phyloP scores from a whole-genome alignment of 176 grass and related monocot species.

The Oryza glumipatula region DNA sequence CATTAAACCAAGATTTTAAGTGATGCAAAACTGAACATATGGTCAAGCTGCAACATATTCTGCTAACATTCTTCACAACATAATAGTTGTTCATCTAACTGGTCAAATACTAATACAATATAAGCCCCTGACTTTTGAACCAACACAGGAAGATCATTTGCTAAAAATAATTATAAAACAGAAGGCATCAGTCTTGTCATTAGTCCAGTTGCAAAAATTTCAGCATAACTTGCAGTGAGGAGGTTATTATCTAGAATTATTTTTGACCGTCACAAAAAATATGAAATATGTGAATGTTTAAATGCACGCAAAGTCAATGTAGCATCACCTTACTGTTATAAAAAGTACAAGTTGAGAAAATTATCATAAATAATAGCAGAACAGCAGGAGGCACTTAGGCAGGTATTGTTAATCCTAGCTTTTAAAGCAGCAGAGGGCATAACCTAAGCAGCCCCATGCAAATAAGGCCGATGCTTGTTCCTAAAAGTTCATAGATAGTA shows the following conservation, averaged over 20 bases:
- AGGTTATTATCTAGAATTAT: not conserved
- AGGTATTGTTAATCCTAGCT: not conserved
- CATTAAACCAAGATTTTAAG: not conserved
- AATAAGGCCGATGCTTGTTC: not conserved
- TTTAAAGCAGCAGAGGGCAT: slow-evolving; percentile 22
- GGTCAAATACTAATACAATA: not conserved
- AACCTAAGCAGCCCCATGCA: not conserved
- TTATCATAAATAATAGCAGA: not conserved
- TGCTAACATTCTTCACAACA: not conserved
- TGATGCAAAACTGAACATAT: not conserved
- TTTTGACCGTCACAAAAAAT: not conserved
- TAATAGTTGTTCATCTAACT: not conserved
- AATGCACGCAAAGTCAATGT: not conserved
- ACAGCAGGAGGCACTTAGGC: not conserved
- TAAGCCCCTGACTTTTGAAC: not conserved
- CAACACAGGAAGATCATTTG: too few relatives aligned
- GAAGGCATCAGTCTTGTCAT: not conserved
- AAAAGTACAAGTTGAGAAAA: slow-evolving; percentile 12
- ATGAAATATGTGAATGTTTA: too few relatives aligned
- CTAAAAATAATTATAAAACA: not conserved
- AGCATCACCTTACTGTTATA: not conserved
- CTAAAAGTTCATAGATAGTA: not conserved
- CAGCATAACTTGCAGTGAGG: not conserved
- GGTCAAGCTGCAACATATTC: not conserved
- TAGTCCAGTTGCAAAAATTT: not conserved